Base-by-base conservation (phyloP, 352 stramenopile species). In the Peronospora destructor region DNA sequence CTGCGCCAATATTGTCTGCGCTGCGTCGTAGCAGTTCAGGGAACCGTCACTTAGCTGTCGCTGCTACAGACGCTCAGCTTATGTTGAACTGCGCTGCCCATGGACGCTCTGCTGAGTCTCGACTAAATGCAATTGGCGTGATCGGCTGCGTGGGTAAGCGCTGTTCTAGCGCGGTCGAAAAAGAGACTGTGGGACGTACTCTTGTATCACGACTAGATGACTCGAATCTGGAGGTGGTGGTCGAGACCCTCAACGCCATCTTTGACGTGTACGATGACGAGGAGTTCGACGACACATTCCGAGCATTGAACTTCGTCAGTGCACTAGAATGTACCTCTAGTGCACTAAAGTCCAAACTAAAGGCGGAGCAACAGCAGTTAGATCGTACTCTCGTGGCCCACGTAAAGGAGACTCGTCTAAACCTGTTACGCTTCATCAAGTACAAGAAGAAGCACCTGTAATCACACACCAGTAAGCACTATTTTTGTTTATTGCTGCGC, bases 361-460 rank as follows among this genome's bases (percentile, higher is more conserved):
- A 81, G 44, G 78, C 67, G 13, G 84, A 94, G 48, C 67, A 82
- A 39, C 87, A 87, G 61, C 45, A 73, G 13, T 71, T 92, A 51
- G 84, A 94, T 48, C 81, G 84, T 36, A 79, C 73, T 21, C 59
- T 94, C 7, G 69, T 87, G 19, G 79, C 79, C 0, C 84, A 94
- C 60, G 61, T 91, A 30, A 92, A 92, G 63, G 84, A 94, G 61
- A 91, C 82, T 23, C 78, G 81, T 6, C 55, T 92, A 40, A 94
- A 94, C 68, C 72, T 94, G 54, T 58, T 79, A 45, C 81, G 84
- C 35, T 94, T 94, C 54, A 85, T 94, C 65, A 94, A 94, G 76
- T 94, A 94, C 76, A 94, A 94, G 73, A 92, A 92, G 71, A 85
- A 80, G 59, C 76, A 89, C 49, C 43, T 87, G 68, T 87, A 69